Base-by-base conservation (phyloP, 495 filamentous ascomycete genomes). In the Acidomyces sp. region DNA sequence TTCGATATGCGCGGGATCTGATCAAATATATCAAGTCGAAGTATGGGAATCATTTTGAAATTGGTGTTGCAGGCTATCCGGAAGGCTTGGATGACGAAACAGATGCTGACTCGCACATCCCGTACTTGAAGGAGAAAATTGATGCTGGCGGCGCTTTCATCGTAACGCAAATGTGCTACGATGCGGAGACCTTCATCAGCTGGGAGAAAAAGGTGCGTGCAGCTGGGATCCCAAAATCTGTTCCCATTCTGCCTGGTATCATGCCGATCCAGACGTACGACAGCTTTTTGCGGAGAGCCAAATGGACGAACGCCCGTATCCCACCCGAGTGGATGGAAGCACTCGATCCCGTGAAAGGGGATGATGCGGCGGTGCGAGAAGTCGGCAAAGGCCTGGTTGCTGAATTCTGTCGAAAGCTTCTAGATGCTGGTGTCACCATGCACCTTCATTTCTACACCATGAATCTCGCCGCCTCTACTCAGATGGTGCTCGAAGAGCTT, bases 381-480 rank as follows among this genome's bases (percentile, higher is more conserved):
- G 77, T 93, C 38, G 90, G 92, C 18, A 88, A 88, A 55, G 77
- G 68, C 15, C 63, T 99, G 23, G 78, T 99, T n/a, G 85, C 86
- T 22, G 77, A 92, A 39, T 77, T 99, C 76, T 96, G 92, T 59
- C 73, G 78, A 30, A 78, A 77, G 59, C 75, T 96, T 31, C 62
- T 94, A 34, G 69, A 74, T 27, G 73, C 76, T 13, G 90, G 88
- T 13, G 83, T 95, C 48, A 53, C 41, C 6, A 71, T 76, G 46
- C 84, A 93, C 49, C 61, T 99, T 45, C 92, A 99, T 62, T 99
- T 99, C 73, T 99, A 99, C 61, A 99, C 92, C 34, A 99, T 99
- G 92, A 99, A 99, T 62, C 69, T 99, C 10, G 88, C 85, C 4
- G 84, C 93, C 56, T 82, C 90, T 16, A 95, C 90, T 6, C 81